Percentiles rank a stretch among this genome's conserved stretches.
Evolutionary conservation across 1,139 yeast species (phyloP).

Genomic region (Sugiyamaella japonica): DNA sequence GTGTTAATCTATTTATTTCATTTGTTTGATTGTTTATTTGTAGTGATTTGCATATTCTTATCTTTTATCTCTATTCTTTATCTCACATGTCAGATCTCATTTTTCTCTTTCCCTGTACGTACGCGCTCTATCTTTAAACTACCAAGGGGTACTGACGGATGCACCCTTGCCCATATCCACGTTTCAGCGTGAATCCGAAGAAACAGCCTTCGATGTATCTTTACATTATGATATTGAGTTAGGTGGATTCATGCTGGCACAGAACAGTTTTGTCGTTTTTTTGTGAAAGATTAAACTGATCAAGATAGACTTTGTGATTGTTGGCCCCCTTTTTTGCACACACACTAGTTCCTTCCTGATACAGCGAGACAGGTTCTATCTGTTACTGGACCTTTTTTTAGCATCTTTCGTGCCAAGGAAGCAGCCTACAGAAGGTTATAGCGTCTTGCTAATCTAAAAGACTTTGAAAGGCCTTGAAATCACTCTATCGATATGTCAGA

Average conservation of each 20-base stretch:
- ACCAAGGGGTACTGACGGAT: neutral
- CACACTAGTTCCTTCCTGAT: no score
- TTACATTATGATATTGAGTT: neutral
- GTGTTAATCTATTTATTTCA: neutral
- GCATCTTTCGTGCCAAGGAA: no score
- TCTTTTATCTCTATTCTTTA: neutral
- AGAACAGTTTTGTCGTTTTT: no score
- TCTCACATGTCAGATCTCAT: neutral
- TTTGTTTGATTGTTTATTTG: neutral
- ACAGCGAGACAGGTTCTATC: no score
- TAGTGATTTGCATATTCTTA: neutral
- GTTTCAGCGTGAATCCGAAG: neutral
- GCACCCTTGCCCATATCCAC: conserved; percentile 1
- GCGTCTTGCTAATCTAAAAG: neutral
- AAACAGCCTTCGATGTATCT: neutral
- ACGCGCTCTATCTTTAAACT: neutral
- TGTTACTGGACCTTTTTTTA: no score
- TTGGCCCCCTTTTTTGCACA: no score
- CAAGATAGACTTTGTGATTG: no score
- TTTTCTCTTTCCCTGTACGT: no score
- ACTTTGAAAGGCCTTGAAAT: neutral
- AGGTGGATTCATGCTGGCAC: no score
- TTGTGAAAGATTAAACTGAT: no score
- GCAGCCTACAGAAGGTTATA: no score
- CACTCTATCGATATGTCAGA: no score